Evolutionary conservation across 2,329 filamentous ascomycete species (phyloP), one percentile per base, ranked within the genome.

Genomic region (Westerdykella aurantiaca): DNA sequence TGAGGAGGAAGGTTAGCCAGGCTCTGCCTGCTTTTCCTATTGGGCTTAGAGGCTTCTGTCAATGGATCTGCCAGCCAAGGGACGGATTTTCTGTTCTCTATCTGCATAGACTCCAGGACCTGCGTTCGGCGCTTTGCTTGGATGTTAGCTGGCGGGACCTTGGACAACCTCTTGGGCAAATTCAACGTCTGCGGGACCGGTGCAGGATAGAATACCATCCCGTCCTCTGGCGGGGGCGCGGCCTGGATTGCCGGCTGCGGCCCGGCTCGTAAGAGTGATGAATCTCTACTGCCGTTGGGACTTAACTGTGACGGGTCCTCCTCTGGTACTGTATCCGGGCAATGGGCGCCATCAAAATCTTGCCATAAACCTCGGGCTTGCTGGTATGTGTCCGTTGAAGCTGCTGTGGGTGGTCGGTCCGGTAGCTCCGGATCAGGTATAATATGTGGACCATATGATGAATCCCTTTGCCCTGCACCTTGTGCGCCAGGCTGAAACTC

Each of bases 161-260:
- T 86, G 1, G 90, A 95, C 40, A 97, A 72, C 56, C 88, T 86
- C 37, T 89, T 88, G 1, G 93, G 93, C 11, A 98, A 72, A 57
- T 95, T 97, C 45, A 98, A 77, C 83, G 95, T 90, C 49, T 86
- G 83, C 3, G 93, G 93, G 2, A 98, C 93, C 1, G 88, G 90
- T 3, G 93, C 93, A 12, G 93, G 93, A 64, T 98, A 98, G 68
- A 85, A 97, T 9, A 95, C 81, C 87, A 97, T 95, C 55, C 83
- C 75, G 52, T 91, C 81, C 4, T 81, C 84, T 1, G 83, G 83
- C 21, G 76, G 72, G 1, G 80, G 80, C 5, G 51, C 53, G 11
- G 49, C 61, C 21, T 55, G 49, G 0, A 51, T 47, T 4, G 52
- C 52, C 4, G 49, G 44, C 18, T 58, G 48, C 25, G 56, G 50